Evolutionary conservation across 1,139 yeast species (phyloP), one percentile per base, ranked within the genome.

Genomic region (Zygoascus sp.): DNA sequence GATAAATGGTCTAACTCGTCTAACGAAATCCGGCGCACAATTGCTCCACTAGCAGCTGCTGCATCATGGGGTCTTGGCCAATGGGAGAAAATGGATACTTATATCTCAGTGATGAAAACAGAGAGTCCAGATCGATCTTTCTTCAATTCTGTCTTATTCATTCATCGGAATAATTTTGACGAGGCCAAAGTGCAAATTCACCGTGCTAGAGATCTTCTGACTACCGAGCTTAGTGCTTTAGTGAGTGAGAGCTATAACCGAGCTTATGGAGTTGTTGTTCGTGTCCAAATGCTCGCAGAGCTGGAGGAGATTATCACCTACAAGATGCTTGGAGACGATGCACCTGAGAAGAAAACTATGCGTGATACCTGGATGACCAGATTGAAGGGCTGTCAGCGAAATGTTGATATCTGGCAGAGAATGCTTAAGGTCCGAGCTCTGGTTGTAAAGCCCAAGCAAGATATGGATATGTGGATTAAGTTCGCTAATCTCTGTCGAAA

Each of bases 41-140:
- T 94, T 55, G 97, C 98, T 1, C 98, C 98, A 0, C 70, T 94
- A 47, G 98, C 98, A 0, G 98, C 97, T 0, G 97, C 97, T 2
- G 97, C 98, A 0, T 88, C 97, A 0, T 92, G 98, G 98, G 97
- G 97, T n/a, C 72, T 92, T 42, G 92, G 92, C 1, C 94, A 88
- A 63, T 94, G 98, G 98, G 97, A 89, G 58, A 75, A 88, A 59
- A 90, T 94, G 92, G 97, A 88, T 60, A 77, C 85, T 8, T 94
- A 90, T 60, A 89, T 90, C 49, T 74, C 80, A 52, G 96, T 86
- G 0, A 88, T 94, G 95, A 88, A 88, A 56, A 71, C 80, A 1
- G 96, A 88, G 54, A 86, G 96, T 2, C 96, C 97, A 0, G 97
- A 94, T 60, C 80, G 89, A 50, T 94, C 96, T 0, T 94, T 92